These are phyloP conservation scores for Geotrichum europaeum DNA, from an alignment of 1,139 yeast species.

Conservation along the genomic window DNA sequence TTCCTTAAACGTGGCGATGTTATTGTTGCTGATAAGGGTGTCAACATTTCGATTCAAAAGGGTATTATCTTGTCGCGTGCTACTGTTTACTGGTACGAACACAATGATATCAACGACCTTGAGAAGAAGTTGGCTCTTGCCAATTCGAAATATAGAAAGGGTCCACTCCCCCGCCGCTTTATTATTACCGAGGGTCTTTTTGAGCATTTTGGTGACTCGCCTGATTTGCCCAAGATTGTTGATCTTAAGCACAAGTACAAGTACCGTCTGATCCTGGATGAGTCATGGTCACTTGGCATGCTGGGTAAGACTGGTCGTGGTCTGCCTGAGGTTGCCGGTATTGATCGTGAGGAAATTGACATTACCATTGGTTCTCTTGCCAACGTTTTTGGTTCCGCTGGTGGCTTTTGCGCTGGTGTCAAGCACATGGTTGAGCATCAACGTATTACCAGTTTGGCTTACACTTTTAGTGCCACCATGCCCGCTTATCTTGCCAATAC, in stretches of 20 bases:
- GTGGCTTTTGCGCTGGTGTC: slow-evolving; percentile 92
- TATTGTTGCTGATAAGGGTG: slow-evolving; percentile 79
- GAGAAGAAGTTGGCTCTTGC: slow-evolving; percentile 61
- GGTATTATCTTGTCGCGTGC: slow-evolving; percentile 85
- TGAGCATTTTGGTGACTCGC: slow-evolving; percentile 75
- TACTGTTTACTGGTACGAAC: slow-evolving; percentile 70
- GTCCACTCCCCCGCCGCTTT: slow-evolving; percentile 78
- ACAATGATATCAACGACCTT: slow-evolving; percentile 79
- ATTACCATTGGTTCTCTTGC: slow-evolving; percentile 87
- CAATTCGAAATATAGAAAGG: slow-evolving; percentile 46
- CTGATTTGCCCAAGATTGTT: slow-evolving; percentile 62
- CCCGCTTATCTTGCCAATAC: slow-evolving; percentile 86
- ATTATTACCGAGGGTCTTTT: slow-evolving; percentile 88
- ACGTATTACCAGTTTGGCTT: slow-evolving; percentile 81
- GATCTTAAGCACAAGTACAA: slow-evolving; percentile 75
- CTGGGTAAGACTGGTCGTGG: slow-evolving; percentile 87
- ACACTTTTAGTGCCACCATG: slow-evolving; percentile 88
- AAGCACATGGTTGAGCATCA: slow-evolving; percentile 85
- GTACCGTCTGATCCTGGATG: slow-evolving; percentile 82
- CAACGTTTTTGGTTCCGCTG: slow-evolving; percentile 76
- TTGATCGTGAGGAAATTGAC: slow-evolving; percentile 62
- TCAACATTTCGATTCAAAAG: slow-evolving; percentile 74
- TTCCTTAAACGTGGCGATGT: slow-evolving; percentile 93
- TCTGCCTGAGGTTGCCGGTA: slow-evolving; percentile 58
- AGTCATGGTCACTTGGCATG: slow-evolving; percentile 78